Evolutionary conservation across 768 basidiomycete genomes (phyloP), one percentile per base, ranked within the genome.

Genomic region (Erythrobasidium yunnanense): DNA sequence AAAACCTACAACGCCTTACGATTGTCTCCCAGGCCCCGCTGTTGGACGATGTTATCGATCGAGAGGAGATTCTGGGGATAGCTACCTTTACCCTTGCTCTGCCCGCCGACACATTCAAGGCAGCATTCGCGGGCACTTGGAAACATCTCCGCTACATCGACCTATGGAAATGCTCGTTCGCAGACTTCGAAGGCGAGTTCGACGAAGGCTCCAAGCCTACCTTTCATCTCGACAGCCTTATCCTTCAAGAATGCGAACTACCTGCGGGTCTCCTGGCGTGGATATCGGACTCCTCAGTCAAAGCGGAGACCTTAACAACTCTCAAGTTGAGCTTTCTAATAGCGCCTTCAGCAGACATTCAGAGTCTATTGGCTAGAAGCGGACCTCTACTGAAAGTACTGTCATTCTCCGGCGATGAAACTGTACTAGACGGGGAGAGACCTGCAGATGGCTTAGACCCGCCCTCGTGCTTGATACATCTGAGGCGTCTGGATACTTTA

Each of bases 101-200:
- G 46, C 60, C 60, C n/a, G 20, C 25, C 11, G 29, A 63, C 18
- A 38, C 52, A 25, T 63, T 63, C 47, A 46, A 50, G 13, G 32
- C 45, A n/a, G 60, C 60, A 2, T 63, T 63, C 23, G 33, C 11
- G n/a, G n/a, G n/a, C n/a, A 29, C 23, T 13, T 63, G 22, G 25
- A 11, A 49, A 4, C 60, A 51, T 33, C 60, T 63, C 25, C 32
- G 32, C 20, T 35, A 63, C 5, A n/a, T 63, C 29, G 60, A 63
- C 18, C 49, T 63, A 11, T 63, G 60, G 60, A 49, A 35, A 30
- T 63, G 60, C 29, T 50, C 45, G 20, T 33, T 63, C 47, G 49
- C 23, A 2, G 30, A 30, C 5, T 51, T 63, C 23, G n/a, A n/a
- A n/a, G 23, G 22, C n/a, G 23, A 29, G 18, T 4, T 30, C 15